Base-by-base conservation (phyloP, 148 eudicot genomes). In the Nepenthes gracilis region DNA sequence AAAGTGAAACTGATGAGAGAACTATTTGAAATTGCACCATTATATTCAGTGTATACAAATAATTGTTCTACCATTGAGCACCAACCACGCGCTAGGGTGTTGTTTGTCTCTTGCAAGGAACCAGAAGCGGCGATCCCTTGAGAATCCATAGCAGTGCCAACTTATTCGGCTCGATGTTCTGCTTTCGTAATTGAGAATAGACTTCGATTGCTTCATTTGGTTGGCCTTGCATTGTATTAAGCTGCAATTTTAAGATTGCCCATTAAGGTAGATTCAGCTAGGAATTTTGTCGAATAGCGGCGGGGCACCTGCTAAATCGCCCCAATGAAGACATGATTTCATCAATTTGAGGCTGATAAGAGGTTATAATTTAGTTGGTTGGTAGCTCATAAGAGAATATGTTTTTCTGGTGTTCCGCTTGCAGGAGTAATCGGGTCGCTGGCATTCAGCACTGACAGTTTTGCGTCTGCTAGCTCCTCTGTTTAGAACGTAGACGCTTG, bases 241-340 rank as follows among this genome's bases (percentile, higher is more conserved):
- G 84, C 86, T 50, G 78, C 72, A 43, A 88, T 79, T 23, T 23
- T 48, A 88, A 65, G 57, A 74, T 65, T 9, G 88, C 71, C 80
- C 90, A 88, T 54, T 75, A 71, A 59, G 60, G 78, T 35, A 85
- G 53, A 63, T 68, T 78, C 70, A 86, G 91, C 60, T 82, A 61
- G 83, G 62, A 68, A 87, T 82, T 80, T 67, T 68, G 50, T 87
- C 96, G 55, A 87, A 87, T 82, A 84, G 61, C 52, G 80, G 81
- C 70, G 83, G 88, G 52, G 88, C 96, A 65, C 77, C 79, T 2
- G 49, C 33, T 35, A 88, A 71, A 63, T 88, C 81, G 6, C 85
- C 88, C 2, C 77, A 76, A 33, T 74, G 61, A 0, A 56, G 48
- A 35, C 62, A 63, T 0, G 38, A 49, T 36, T 73, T 84, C 40